Percentiles rank a stretch among this genome's conserved stretches.
Conservation (phyloP, 306 rosid genomes). For the Vigna radiata region DNA sequence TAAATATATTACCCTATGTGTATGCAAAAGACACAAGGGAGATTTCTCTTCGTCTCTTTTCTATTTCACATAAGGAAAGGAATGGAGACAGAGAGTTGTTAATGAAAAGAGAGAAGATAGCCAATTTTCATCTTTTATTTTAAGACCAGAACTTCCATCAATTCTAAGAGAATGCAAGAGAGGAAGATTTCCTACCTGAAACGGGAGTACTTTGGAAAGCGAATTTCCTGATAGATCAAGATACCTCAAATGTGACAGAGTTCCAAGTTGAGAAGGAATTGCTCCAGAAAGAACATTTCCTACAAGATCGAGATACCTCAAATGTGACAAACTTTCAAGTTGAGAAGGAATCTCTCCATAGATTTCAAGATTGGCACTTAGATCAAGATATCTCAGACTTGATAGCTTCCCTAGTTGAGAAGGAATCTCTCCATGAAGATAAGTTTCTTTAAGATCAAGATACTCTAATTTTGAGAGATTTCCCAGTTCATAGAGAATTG, state of each 20-base stretch:
- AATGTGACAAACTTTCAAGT: too few species aligned
- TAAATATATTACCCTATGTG: too few species aligned
- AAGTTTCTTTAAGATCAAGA: slow-evolving; percentile 1
- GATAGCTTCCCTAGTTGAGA: not conserved
- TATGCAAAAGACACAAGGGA: too few species aligned
- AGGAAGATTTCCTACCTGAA: not conserved
- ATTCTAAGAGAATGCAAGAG: not conserved
- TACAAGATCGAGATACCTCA: too few species aligned
- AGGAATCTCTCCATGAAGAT: not conserved
- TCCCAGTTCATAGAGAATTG: slow-evolving; percentile 17
- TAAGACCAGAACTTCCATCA: not conserved
- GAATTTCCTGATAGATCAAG: too few species aligned
- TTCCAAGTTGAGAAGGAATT: too few species aligned
- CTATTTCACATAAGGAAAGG: too few species aligned
- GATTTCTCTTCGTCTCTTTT: too few species aligned
- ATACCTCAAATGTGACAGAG: too few species aligned
- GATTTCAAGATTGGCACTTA: too few species aligned
- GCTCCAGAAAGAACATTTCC: too few species aligned
- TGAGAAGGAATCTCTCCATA: too few species aligned
- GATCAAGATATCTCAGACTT: not conserved
- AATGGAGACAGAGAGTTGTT: not conserved
- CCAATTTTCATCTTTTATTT: not conserved
- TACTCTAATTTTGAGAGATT: not conserved
- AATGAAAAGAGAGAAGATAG: slow-evolving; percentile 8
- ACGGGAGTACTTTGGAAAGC: not conserved